Percentiles rank a stretch among this genome's conserved stretches.
Evolutionary conservation across 1,139 yeast genomes (phyloP).

Genomic region (Geotrichum siamense): DNA sequence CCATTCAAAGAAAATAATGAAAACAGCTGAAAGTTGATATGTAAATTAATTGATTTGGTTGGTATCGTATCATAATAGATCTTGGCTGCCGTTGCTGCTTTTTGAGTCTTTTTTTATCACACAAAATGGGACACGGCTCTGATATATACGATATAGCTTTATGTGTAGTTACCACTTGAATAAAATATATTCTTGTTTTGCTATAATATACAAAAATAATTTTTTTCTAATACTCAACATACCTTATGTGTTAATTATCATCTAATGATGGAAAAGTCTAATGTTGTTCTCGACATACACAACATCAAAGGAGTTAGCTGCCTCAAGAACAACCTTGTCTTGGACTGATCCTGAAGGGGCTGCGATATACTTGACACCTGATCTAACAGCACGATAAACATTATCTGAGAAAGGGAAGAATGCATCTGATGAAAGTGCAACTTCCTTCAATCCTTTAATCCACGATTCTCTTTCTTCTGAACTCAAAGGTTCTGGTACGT

Average conservation of each 20-base stretch:
- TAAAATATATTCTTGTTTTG: too few species aligned
- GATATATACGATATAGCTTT: too few species aligned
- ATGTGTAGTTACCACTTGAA: too few species aligned
- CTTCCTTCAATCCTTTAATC: constrained; percentile 70
- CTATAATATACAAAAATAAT: too few species aligned
- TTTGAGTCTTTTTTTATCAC: too few species aligned
- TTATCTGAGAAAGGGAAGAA: constrained; percentile 99
- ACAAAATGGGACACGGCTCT: too few species aligned
- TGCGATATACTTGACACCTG: constrained; percentile 91
- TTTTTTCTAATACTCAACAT: too few species aligned
- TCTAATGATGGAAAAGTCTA: constrained; percentile 91
- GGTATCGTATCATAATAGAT: too few species aligned
- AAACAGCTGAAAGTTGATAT: too few species aligned
- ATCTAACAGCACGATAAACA: constrained; percentile 92
- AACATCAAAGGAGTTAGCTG: constrained; percentile 83
- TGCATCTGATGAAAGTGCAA: constrained; percentile 92
- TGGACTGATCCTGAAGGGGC: constrained; percentile 97
- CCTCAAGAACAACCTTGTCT: constrained; percentile 93
- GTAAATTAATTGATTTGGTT: too few species aligned
- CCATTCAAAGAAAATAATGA: too few species aligned
- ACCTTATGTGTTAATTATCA: not conserved
- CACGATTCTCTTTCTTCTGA: constrained; percentile 80
- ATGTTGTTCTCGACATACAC: constrained; percentile 94
- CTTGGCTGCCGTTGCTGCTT: too few species aligned
- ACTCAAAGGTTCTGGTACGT: constrained; percentile 76